Evolutionary conservation across 2,329 filamentous ascomycete genomes (phyloP), one percentile per base, ranked within the genome.

Genomic region (Elsinoe batatas): DNA sequence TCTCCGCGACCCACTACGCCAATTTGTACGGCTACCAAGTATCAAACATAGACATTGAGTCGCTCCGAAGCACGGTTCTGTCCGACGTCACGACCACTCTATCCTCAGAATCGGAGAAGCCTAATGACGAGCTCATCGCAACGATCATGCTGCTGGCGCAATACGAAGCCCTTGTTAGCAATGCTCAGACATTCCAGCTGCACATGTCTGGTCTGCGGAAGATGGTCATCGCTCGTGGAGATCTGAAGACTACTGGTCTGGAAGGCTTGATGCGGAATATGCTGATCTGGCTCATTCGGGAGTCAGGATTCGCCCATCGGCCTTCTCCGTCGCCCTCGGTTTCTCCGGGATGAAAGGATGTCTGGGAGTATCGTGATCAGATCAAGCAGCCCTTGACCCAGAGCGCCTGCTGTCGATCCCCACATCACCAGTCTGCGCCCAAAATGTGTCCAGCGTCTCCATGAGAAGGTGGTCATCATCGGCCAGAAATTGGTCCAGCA

Each of bases 101-200:
- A 22, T 59, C 60, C 13, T 36, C 61, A 65, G 30, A 58, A 58
- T 2, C 59, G 64, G 22, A 60, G 61, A 6, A 64, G 69, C 8
- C 40, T 17, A 71, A 64, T 58, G 74, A 77, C 60, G 69, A 69
- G 12, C 58, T 76, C 33, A 70, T 78, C 49, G 73, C 71, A 7
- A 74, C 76, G 2, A 73, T 76, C 4, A 74, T 73, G 32, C 74
- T 76, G 58, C 75, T 79, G 74, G 76, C 75, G 7, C 74, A 72
- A 58, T 78, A 75, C 61, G 76, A 79, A 60, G 74, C 75, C 13
- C 72, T 77, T 58, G 76, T 73, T 59, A 75, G 76, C 17, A 67
- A 69, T 15, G 60, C 68, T 17, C 62, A 67, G 3, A 67, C 69
- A 11, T 78, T 74, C 57, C 64, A 69, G 50, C 69, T 72, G 3